Evolutionary conservation across 495 filamentous ascomycete genomes (phyloP).

Genomic region (Penicillium cosmopolitanum): DNA sequence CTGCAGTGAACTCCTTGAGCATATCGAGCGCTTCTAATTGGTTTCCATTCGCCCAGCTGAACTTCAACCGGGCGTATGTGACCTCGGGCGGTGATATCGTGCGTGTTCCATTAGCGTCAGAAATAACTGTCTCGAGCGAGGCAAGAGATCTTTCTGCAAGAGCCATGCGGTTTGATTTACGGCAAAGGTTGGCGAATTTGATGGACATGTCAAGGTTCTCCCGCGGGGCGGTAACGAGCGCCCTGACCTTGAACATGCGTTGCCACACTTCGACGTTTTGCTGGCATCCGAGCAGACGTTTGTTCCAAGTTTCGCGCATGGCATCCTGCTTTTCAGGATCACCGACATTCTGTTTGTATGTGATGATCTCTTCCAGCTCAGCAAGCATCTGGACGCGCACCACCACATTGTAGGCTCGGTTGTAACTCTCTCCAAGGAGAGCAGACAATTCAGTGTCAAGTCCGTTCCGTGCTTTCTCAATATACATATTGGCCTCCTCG

Average conservation of each 20-base stretch:
- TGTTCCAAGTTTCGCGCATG: slow-evolving; percentile 94
- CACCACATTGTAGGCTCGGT: slow-evolving; percentile 91
- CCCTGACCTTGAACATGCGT: slow-evolving; percentile 92
- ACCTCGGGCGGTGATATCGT: slow-evolving; percentile 72
- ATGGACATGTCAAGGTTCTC: slow-evolving; percentile 99
- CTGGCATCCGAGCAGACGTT: slow-evolving; percentile 90
- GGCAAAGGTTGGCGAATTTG: slow-evolving; percentile 96
- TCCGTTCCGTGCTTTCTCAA: slow-evolving; percentile 88
- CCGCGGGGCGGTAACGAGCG: slow-evolving; percentile 83
- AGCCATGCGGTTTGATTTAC: slow-evolving; percentile 91
- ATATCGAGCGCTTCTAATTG: slow-evolving; percentile 73
- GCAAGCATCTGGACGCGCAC: slow-evolving; percentile 98
- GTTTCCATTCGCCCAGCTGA: slow-evolving; percentile 80
- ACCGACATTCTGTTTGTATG: slow-evolving; percentile 85
- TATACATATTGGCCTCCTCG: slow-evolving; percentile 79
- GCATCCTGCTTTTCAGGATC: slow-evolving; percentile 83
- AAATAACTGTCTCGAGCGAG: slow-evolving; percentile 66
- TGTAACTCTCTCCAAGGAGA: slow-evolving; percentile 94
- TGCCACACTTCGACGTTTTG: slow-evolving; percentile 99
- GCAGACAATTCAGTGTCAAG: slow-evolving; percentile 94
- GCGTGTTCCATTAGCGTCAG: slow-evolving; percentile 56
- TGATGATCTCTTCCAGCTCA: slow-evolving; percentile 96
- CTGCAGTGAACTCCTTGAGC: slow-evolving; percentile 79
- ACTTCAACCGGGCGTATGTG: slow-evolving; percentile 91
- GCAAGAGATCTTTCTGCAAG: slow-evolving; percentile 96